Evolutionary conservation across 345 rosid species (phyloP), one percentile per base, ranked within the genome.

Genomic region (Hibiscus mutabilis): DNA sequence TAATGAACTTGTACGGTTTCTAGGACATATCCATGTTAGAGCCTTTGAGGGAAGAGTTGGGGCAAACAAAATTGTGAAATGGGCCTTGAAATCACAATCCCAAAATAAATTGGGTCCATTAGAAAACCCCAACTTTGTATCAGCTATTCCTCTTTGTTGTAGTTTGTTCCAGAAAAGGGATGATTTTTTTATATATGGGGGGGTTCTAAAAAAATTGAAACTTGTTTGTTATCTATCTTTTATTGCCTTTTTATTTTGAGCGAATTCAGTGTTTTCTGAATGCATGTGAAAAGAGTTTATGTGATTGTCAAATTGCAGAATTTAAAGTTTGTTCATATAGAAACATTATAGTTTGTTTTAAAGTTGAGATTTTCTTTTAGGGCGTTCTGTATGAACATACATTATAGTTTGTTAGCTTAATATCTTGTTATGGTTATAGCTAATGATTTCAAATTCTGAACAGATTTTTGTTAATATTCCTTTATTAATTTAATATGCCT

Each of bases 51-150:
- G 42, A 37, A 37, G 40, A 37, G 42, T 37, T 37, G 42, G 42
- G 42, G 42, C 14, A 27, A 13, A 11, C 51, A 18, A 63, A 40
- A 63, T 10, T 63, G 12, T 65, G 52, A 1, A 5, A 12, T 14
- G 69, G 69, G 68, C 53, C n/a, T 5, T 65, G 13, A 21, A 65
- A 65, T 42, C 6, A 42, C 31, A 52, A 52, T 47, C 6, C 73
- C 65, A 47, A 75, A 60, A 14, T 47, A 5, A 4, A 16, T 15
- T 60, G 47, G 69, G 75, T 74, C 6, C 14, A 14, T 51, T n/a
- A 8, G 4, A 64, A 66, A 49, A 7, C 73, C 70, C 65, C 59
- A 46, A 25, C 53, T 62, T 22, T 22, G 35, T 21, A 3, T 57
- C 22, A 37, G 1, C 2, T 37, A 37, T 37, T 37, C 42, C 42